Evolutionary conservation across 1,139 yeast genomes (phyloP), one percentile per base, ranked within the genome.

Genomic region (Ogataea hybrid): DNA sequence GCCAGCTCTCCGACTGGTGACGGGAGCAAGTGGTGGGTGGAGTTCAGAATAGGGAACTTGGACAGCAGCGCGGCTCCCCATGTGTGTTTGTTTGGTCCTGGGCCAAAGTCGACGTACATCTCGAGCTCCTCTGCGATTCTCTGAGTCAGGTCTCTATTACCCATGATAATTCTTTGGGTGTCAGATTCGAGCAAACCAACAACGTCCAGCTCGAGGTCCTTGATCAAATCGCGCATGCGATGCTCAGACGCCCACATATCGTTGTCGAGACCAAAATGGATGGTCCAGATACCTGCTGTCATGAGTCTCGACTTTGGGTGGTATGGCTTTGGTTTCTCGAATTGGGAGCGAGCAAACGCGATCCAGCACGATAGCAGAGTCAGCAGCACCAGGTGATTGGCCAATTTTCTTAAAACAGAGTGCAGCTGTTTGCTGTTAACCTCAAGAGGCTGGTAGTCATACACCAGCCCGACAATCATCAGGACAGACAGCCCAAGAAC

Each of bases 171-270:
- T 53, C 97, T 77, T 67, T 92, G 96, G 5, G 97, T 90, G 58
- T 92, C 98, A 7, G 89, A 81, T 66, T 92, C 98, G 42, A 92
- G 71, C 50, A 92, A 69, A 2, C 98, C 98, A 54, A 92, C 77
- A 35, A 92, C 84, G 63, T 92, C 98, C 20, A 92, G 67, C 65
- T 92, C 94, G 39, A 95, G 81, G 54, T 90, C 97, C 48, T 70
- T 70, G 46, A 92, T 80, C 42, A 92, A 76, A 53, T 85, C 82
- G 44, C 82, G 70, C 96, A 92, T 90, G 55, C 97, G 77, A 32
- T 79, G 81, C 66, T 92, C 97, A 52, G 92, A 81, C 0, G 95
- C 94, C 98, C 98, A 92, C 95, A 92, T 85, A 62, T 90, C 96
- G 62, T 92, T 92, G 62, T 92, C 98, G 42, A 92, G 73, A 16